Conservation (phyloP, 2,329 filamentous ascomycete genomes). For the Paecilomyces formosus region DNA sequence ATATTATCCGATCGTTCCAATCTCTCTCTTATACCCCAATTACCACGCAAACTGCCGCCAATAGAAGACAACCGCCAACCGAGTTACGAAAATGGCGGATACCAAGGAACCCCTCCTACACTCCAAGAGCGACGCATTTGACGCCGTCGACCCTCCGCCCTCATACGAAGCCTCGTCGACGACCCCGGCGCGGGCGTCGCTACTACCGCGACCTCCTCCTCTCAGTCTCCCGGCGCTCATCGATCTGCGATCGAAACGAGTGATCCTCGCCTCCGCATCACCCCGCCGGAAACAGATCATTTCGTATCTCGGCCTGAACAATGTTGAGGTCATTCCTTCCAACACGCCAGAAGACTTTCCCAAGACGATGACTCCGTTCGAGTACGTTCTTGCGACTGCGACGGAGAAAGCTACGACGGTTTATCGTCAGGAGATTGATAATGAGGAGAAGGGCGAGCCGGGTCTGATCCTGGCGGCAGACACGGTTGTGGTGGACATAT, state of each 20-base stretch:
- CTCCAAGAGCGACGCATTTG: constrained; percentile 8
- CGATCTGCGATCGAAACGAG: constrained; percentile 66
- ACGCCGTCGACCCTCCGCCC: constrained; percentile 22
- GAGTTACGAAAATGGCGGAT: background rate
- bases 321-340: constrained; percentile 79
- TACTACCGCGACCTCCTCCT: constrained; percentile 43
- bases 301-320: constrained; percentile 66
- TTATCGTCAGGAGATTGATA: constrained; percentile 52
- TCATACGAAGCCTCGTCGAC: constrained; percentile 21
- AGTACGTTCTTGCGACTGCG: constrained; percentile 87
- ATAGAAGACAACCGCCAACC: background rate
- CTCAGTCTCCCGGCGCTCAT: constrained; percentile 74
- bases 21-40: background rate
- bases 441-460: constrained; percentile 57
- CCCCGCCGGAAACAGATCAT: constrained; percentile 78
- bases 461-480: constrained; percentile 83
- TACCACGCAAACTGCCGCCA: background rate
- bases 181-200: constrained; percentile 9
- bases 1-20: background rate
- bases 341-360: constrained; percentile 77
- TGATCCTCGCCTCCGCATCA: constrained; percentile 85
- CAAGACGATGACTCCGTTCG: constrained; percentile 71
- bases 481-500: constrained; percentile 71
- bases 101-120: constrained; percentile 18
- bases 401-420: constrained; percentile 75